phyloP scores from a whole-genome alignment of 192 early-diverging fungal genomes.

The Backusella australiensis region DNA sequence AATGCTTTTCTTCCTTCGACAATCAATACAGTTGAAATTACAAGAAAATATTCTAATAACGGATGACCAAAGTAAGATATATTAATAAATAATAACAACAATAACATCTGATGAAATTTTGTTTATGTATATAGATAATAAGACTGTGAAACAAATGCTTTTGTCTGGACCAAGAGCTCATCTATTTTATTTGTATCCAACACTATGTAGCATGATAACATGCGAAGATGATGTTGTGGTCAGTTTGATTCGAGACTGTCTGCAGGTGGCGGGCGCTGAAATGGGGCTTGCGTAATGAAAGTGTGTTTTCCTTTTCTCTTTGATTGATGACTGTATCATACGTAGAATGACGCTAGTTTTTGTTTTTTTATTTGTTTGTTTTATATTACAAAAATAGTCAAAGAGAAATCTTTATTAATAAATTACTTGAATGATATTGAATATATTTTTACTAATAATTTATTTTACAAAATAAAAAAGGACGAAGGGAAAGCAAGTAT shows the following conservation, averaged over 20 bases:
- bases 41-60: conserved; percentile 38
- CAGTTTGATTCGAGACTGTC: conserved; percentile 26
- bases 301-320: background rate
- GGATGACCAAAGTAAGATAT: conserved; percentile 17
- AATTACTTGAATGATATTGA: background rate
- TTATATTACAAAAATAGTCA: background rate
- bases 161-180: conserved; percentile 61
- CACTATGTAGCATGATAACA: conserved; percentile 57
- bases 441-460: background rate
- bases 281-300: conserved; percentile 24
- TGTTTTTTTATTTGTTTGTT: conserved; percentile 6
- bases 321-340: background rate
- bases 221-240: conserved; percentile 42
- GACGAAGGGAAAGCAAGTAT: conserved; percentile 1
- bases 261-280: conserved; percentile 26
- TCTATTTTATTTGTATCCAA: conserved; percentile 67
- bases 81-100: background rate
- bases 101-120: conserved; percentile 7
- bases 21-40: conserved; percentile 49
- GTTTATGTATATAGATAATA: conserved; percentile 27
- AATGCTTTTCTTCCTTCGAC: conserved; percentile 49
- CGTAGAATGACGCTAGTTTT: background rate
- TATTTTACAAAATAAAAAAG: conserved; percentile 5
- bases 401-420: background rate
- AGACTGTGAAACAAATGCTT: conserved; percentile 45